Conservation (phyloP, 148 eudicot species). For the Fagopyrum homotropicum region DNA sequence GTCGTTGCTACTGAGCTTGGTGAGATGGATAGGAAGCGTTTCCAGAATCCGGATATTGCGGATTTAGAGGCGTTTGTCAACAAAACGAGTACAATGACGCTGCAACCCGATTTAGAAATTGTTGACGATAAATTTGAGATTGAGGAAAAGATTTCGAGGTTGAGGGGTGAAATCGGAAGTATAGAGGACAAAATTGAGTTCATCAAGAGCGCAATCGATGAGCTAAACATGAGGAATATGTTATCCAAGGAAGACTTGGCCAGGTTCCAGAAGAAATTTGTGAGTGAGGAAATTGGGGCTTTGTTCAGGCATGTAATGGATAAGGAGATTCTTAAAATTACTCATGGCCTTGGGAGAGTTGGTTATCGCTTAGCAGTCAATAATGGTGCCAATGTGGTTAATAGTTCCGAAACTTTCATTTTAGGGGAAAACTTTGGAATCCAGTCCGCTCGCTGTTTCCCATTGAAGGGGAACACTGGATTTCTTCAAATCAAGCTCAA, state of each 20-base stretch:
- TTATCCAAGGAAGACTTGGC: conserved; percentile 44
- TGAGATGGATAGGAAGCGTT: conserved; percentile 48
- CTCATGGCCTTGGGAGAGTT: conserved; percentile 78
- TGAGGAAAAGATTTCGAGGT: conserved; percentile 23
- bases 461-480: conserved; percentile 66
- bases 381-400: conserved; percentile 50
- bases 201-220: conserved; percentile 35
- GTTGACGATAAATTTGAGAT: conserved; percentile 52
- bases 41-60: conserved; percentile 53
- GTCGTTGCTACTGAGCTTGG: conserved; percentile 42
- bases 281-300: conserved; percentile 54
- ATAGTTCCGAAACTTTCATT: conserved; percentile 47
- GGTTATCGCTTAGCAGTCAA: conserved; percentile 63
- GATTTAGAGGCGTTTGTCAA: conserved; percentile 44
- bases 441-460: conserved; percentile 78
- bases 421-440: conserved; percentile 20
- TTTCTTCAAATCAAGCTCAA: conserved; percentile 64
- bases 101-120: conserved; percentile 66
- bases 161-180: conserved; percentile 36
- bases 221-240: conserved; percentile 26
- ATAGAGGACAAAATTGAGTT: conserved; percentile 29
- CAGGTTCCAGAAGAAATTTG: conserved; percentile 40
- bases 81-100: conserved; percentile 40
- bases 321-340: conserved; percentile 69
- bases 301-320: conserved; percentile 59